These are phyloP conservation scores for Boletus vinaceobasis DNA, from an alignment of 768 basidiomycete genomes.

Conservation along the genomic window DNA sequence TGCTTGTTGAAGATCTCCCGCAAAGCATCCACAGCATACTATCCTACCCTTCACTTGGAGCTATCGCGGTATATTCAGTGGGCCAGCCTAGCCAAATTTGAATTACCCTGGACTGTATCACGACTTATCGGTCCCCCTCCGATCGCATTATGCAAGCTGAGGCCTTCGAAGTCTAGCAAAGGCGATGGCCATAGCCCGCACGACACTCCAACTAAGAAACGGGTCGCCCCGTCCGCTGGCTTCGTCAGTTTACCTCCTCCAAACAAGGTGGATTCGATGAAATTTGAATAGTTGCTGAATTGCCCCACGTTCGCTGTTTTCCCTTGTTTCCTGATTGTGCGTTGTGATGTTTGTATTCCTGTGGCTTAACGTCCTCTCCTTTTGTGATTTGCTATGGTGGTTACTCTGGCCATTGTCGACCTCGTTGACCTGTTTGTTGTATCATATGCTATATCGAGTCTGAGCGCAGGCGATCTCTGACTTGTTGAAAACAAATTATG, in stretches of 20 bases:
- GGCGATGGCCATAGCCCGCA: constrained; percentile 17
- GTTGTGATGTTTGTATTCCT: constrained; percentile 7
- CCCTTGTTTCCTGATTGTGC: constrained; percentile 4
- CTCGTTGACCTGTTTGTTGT: constrained; percentile 23
- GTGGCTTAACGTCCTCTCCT: constrained; percentile 1
- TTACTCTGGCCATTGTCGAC: constrained; percentile 7
- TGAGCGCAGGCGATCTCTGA: constrained; percentile 9
- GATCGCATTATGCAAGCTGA: constrained; percentile 47
- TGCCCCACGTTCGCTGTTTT: not conserved
- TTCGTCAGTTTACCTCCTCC: constrained; percentile 37
- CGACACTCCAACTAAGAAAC: constrained; percentile 26
- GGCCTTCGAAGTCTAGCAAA: constrained; percentile 12
- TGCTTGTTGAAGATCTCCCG: constrained; percentile 67
- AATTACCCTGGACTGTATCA: constrained; percentile 78
- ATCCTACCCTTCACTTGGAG: constrained; percentile 92
- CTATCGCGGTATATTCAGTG: constrained; percentile 80
- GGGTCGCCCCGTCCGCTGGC: constrained; percentile 12
- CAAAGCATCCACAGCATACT: constrained; percentile 92
- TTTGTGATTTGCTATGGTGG: constrained; percentile 8
- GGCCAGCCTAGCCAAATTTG: constrained; percentile 62
- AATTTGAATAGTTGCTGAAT: constrained; percentile 31
- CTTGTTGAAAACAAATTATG: constrained; percentile 12
- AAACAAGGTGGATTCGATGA: constrained; percentile 43
- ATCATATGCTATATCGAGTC: constrained; percentile 8
- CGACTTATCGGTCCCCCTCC: constrained; percentile 82